A percentile compares a stretch with the other conserved stretches of the same genome.
Evolutionary conservation across 495 filamentous ascomycete species (phyloP).

Genomic region (Endocarpon pusillum): DNA sequence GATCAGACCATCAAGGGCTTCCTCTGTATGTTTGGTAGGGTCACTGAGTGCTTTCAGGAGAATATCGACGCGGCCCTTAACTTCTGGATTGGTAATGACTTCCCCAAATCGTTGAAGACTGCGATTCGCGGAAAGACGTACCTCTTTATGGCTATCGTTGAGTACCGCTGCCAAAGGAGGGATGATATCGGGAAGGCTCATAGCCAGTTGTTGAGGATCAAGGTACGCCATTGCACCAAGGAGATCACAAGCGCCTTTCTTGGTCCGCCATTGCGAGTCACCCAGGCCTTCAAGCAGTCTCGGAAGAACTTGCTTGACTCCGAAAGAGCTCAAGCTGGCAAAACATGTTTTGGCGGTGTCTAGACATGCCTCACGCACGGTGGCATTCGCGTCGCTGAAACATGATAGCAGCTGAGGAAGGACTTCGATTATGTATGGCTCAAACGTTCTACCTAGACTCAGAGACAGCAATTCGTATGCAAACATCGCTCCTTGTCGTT

Average conservation of each 20-base stretch:
- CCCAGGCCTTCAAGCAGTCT: conserved; percentile 85
- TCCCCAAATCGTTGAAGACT: conserved; percentile 95
- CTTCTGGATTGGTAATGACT: conserved; percentile 93
- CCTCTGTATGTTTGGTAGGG: conserved; percentile 92
- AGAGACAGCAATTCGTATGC: conserved; percentile 80
- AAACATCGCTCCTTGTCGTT: conserved; percentile 75
- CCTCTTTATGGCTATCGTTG: conserved; percentile 96
- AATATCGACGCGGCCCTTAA: conserved; percentile 76
- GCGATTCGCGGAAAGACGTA: conserved; percentile 76
- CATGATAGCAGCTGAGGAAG: conserved; percentile 76
- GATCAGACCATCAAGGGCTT: conserved; percentile 82
- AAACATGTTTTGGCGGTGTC: conserved; percentile 92
- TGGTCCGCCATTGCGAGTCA: conserved; percentile 91
- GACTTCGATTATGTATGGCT: conserved; percentile 91
- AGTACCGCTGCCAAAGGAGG: conserved; percentile 83
- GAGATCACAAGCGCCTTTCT: conserved; percentile 92
- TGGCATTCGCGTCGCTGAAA: conserved; percentile 74
- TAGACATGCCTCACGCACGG: conserved; percentile 82
- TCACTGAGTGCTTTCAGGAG: conserved; percentile 93
- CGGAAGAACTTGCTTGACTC: conserved; percentile 85
- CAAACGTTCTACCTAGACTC: conserved; percentile 73
- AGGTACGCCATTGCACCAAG: conserved; percentile 97
- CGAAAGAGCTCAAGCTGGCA: conserved; percentile 79
- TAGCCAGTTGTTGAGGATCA: conserved; percentile 81
- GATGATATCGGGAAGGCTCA: conserved; percentile 88